A percentile compares a stretch with the other conserved stretches of the same genome.
These are phyloP conservation scores for Ricinus communis DNA, from an alignment of 345 rosid species.

Conservation along the genomic window DNA sequence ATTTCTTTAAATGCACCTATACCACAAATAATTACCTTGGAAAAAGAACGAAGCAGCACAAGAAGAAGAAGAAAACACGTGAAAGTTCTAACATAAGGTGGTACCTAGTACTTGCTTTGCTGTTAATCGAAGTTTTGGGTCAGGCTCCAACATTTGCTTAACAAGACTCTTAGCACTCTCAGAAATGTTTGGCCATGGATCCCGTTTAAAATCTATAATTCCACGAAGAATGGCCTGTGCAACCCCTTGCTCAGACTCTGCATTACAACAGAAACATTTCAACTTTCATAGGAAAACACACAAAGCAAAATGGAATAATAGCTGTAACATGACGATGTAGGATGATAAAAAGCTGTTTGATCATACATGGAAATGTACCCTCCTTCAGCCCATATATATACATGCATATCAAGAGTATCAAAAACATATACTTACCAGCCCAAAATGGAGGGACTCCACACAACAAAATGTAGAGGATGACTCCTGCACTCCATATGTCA, in stretches of 20 bases:
- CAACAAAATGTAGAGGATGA: conserved; percentile 85
- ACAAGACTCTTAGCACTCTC: conserved; percentile 89
- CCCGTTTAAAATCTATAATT: conserved; percentile 92
- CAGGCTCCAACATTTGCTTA: conserved; percentile 97
- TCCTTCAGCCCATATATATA: conserved; percentile 2
- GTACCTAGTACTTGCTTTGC: conserved; percentile 96
- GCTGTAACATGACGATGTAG: not conserved
- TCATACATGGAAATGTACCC: not conserved
- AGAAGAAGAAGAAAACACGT: not conserved
- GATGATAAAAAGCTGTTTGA: not conserved
- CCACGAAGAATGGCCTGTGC: conserved; percentile 99
- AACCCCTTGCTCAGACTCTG: conserved; percentile 99
- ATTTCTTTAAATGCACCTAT: not conserved
- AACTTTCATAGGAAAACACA: conserved; percentile 7
- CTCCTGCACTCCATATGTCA: conserved; percentile 99
- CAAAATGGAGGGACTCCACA: conserved; percentile 99
- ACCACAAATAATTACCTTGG: too few relatives aligned
- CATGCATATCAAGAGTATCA: not conserved
- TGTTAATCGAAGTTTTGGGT: conserved; percentile 85
- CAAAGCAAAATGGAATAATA: not conserved
- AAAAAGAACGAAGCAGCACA: not conserved
- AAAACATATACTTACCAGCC: conserved; percentile 65
- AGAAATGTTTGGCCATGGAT: conserved; percentile 98
- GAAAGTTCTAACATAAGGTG: not conserved
- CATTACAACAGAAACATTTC: conserved; percentile 10